phyloP scores from a whole-genome alignment of 768 basidiomycete species.

The Trametes sanguinea region DNA sequence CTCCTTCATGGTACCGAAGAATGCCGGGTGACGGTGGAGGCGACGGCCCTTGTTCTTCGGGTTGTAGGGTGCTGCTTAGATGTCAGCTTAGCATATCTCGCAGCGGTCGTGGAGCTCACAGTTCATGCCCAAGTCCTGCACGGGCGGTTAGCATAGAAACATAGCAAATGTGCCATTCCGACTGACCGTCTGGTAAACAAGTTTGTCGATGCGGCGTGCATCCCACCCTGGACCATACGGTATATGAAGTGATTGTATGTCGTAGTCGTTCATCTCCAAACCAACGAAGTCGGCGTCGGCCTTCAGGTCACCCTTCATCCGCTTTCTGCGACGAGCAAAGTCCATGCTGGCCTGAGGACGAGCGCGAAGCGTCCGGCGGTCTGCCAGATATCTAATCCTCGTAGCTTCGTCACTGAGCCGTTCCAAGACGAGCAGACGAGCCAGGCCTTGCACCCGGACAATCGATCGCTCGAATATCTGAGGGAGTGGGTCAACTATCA shows the following conservation, averaged over 20 bases:
- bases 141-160: constrained; percentile 12
- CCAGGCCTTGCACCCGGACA: constrained; percentile 56
- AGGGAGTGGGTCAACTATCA: neutral
- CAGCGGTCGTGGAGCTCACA: constrained; percentile 36
- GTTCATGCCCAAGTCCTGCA: constrained; percentile 59
- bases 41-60: constrained; percentile 61
- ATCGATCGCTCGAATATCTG: constrained; percentile 66
- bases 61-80: constrained; percentile 53
- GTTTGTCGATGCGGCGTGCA: constrained; percentile 54
- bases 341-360: constrained; percentile 39
- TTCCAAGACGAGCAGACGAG: constrained; percentile 62
- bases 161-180: neutral
- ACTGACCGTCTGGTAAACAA: constrained; percentile 58
- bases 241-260: constrained; percentile 54
- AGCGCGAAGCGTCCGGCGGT: constrained; percentile 51
- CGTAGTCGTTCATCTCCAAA: constrained; percentile 59
- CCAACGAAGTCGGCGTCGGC: constrained; percentile 41
- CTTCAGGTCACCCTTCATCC: constrained; percentile 60
- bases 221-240: constrained; percentile 66
- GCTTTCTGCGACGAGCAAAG: constrained; percentile 39
- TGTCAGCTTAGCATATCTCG: neutral
- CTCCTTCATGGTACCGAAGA: constrained; percentile 60
- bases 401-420: constrained; percentile 48
- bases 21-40: constrained; percentile 64
- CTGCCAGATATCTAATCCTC: constrained; percentile 49